Conservation (phyloP, 495 filamentous ascomycete genomes). For the Xylaria palmicola region DNA sequence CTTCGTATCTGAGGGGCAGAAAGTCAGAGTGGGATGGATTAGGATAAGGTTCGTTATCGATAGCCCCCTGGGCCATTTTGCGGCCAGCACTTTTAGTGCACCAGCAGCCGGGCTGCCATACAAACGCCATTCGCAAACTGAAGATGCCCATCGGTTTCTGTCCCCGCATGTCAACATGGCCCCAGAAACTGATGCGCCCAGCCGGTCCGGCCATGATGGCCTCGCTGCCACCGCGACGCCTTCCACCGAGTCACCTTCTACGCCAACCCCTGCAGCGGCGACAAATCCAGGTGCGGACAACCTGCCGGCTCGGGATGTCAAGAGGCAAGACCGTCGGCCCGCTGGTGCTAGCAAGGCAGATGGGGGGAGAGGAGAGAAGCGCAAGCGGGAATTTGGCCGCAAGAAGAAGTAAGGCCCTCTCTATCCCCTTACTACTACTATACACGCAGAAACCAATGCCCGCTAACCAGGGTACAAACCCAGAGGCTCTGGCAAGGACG, state of each 20-base stretch:
- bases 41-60: conserved; percentile 4
- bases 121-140: background rate
- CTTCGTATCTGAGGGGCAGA: too few relatives aligned
- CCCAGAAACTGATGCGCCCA: conserved; percentile 6
- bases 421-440: background rate
- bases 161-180: background rate
- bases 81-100: background rate
- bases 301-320: background rate
- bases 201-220: background rate
- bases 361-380: conserved; percentile 17
- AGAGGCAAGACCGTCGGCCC: background rate
- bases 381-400: conserved; percentile 9
- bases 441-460: conserved; percentile 20
- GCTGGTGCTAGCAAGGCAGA: background rate
- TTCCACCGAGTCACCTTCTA: background rate
- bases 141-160: background rate
- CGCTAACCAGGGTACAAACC: conserved; percentile 25
- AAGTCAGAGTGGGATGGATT: too few relatives aligned
- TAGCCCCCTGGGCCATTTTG: background rate
- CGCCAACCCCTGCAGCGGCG: background rate
- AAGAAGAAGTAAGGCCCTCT: conserved; percentile 16
- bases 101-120: background rate
- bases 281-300: conserved; percentile 3
- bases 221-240: background rate
- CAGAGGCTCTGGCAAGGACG: conserved; percentile 12